Evolutionary conservation across 2,329 filamentous ascomycete species (phyloP), one percentile per base, ranked within the genome.

Genomic region (Phyllosticta ampelicida): DNA sequence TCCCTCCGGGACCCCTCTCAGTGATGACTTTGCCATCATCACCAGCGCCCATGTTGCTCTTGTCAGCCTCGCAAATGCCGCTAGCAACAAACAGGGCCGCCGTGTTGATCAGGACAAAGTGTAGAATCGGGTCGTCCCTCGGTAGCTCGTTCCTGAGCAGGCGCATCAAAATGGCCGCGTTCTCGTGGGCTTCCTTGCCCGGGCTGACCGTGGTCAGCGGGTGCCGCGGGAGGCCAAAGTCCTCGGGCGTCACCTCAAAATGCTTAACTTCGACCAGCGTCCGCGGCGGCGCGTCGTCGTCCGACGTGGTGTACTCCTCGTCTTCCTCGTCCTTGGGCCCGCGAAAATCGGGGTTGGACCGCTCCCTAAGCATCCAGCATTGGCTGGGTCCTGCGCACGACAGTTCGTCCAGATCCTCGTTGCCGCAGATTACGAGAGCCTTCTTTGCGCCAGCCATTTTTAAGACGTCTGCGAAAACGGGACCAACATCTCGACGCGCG

Each of bases 91-190:
- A 81, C 55, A 99, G 75, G 1, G 90, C 89, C 0, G 92, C 91
- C 1, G 92, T 88, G 68, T 99, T 99, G 74, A 97, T 87, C 55
- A 97, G 79, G 19, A 99, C 90, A 68, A 99, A 99, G 68, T 95
- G 86, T 61, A 96, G 73, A 55, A 99, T 89, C 0, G 94, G 90
- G 65, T 96, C 84, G 64, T 95, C 83, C 10, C 80, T 80, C 0
- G 84, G 76, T 52, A 95, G 72, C 71, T 95, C 81, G 62, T 87
- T 86, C 55, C 80, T 78, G 59, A 99, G 74, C 50, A 99, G 86
- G 61, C 80, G 81, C 70, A 85, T 85, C 61, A 99, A 75, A 52
- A 96, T 95, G 61, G 80, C 80, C 0, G 94, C 94, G 68, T 99
- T 99, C 73, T 95, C 87, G 53, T 82, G 80, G 1, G 94, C 90